Evolutionary conservation across 2,329 filamentous ascomycete species (phyloP).

Genomic region (Fusarium setosum): DNA sequence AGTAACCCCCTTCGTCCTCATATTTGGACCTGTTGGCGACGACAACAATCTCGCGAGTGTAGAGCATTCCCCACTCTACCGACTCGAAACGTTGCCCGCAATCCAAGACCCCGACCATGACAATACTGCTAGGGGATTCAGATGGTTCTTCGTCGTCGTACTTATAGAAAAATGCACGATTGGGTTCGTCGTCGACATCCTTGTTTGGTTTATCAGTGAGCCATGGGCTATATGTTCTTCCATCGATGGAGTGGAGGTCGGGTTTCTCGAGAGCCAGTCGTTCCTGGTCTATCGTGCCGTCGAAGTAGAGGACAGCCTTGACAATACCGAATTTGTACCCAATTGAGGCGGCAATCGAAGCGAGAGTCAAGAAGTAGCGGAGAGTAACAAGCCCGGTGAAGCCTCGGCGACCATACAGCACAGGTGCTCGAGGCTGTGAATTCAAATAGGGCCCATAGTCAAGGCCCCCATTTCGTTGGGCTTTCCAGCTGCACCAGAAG

Average conservation of each 20-base stretch:
- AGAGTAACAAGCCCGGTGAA: neutral
- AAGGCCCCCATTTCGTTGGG: neutral
- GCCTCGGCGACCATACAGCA: slow-evolving; percentile 1
- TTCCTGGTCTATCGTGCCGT: neutral
- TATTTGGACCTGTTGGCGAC: neutral
- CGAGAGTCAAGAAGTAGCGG: neutral
- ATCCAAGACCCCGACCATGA: neutral
- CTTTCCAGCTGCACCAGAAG: slow-evolving; percentile 14
- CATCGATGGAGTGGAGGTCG: neutral
- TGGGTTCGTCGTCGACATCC: neutral
- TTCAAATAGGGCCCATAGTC: slow-evolving; percentile 20
- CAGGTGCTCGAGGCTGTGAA: slow-evolving; percentile 6
- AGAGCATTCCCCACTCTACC: neutral
- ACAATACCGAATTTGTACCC: slow-evolving; percentile 21
- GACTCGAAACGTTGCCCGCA: neutral
- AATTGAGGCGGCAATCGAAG: slow-evolving; percentile 5
- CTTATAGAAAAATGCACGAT: neutral
- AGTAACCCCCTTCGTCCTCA: neutral
- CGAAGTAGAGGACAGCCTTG: neutral
- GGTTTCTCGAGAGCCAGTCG: no score
- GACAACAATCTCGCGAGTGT: neutral
- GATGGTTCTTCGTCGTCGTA: neutral
- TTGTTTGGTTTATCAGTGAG: no score
- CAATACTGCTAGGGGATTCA: neutral
- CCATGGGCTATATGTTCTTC: neutral